A percentile compares a stretch with the other conserved stretches of the same genome.
Conservation (phyloP, 352 stramenopile species). For the Bremia lactucae region DNA sequence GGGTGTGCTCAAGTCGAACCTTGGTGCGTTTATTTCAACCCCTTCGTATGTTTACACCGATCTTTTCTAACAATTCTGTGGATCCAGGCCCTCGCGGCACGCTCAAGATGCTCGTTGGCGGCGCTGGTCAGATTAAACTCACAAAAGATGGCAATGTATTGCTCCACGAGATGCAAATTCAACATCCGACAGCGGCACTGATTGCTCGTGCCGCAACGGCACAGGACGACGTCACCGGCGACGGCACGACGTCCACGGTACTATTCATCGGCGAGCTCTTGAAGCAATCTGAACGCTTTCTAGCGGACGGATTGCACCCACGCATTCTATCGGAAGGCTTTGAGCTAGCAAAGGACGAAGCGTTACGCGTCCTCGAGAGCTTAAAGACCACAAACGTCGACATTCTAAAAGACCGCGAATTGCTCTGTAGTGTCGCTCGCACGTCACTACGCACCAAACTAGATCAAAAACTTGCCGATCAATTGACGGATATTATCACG, state of each 20-base stretch:
- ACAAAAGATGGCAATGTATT: constrained; percentile 99
- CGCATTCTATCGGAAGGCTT: constrained; percentile 96
- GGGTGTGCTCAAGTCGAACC: constrained; percentile 90
- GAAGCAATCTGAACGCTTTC: constrained; percentile 95
- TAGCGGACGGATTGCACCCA: constrained; percentile 94
- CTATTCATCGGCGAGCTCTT: constrained; percentile 98
- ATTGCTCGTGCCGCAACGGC: constrained; percentile 97
- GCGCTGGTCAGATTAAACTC: constrained; percentile 98
- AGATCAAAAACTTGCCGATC: constrained; percentile 87
- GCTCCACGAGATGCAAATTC: constrained; percentile 99
- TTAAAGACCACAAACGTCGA: constrained; percentile 81
- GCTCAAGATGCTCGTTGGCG: constrained; percentile 99
- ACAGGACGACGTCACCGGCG: constrained; percentile 91
- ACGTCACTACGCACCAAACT: constrained; percentile 98
- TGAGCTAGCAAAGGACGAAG: constrained; percentile 93
- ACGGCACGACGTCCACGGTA: constrained; percentile 98
- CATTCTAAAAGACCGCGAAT: constrained; percentile 89
- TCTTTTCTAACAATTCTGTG: constrained; percentile 1
- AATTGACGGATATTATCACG: constrained; percentile 94
- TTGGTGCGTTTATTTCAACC: constrained; percentile 38
- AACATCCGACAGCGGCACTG: constrained; percentile 96
- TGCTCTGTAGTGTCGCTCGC: constrained; percentile 89
- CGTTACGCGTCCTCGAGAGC: constrained; percentile 89
- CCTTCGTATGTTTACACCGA: neutral
- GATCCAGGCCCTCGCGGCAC: constrained; percentile 90